Evolutionary conservation across 345 rosid genomes (phyloP).

Genomic region (Alliaria petiolata): DNA sequence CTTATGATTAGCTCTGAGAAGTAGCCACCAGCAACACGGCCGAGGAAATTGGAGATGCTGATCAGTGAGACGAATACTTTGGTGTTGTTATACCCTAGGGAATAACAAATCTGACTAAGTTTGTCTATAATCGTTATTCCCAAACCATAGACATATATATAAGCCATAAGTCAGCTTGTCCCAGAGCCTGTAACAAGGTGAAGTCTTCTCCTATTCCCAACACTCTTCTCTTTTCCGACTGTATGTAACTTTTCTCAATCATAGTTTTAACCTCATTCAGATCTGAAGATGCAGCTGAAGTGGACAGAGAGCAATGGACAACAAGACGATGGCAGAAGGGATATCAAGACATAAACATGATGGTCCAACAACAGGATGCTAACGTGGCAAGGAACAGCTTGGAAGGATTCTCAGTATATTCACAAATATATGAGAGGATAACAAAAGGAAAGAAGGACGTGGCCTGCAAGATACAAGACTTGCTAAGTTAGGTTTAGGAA

Average conservation of each 20-base stretch:
- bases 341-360: too few species aligned
- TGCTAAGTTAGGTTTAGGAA: too few species aligned
- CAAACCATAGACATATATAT: conserved; percentile 58
- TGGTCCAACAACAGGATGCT: too few species aligned
- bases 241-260: conserved; percentile 63
- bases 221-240: conserved; percentile 47
- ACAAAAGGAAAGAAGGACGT: too few species aligned
- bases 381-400: too few species aligned
- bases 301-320: too few species aligned
- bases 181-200: conserved; percentile 65
- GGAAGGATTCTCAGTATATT: too few species aligned
- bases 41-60: conserved; percentile 87
- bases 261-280: conserved; percentile 32
- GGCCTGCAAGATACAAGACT: too few species aligned
- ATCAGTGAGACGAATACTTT: conserved; percentile 72
- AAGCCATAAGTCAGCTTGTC: conserved; percentile 59
- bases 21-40: conserved; percentile 91
- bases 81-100: conserved; percentile 56
- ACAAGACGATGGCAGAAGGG: too few species aligned
- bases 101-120: conserved; percentile 72
- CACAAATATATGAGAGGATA: too few species aligned
- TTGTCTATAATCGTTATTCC: conserved; percentile 83
- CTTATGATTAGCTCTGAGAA: conserved; percentile 76
- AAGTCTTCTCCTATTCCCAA: conserved; percentile 80
- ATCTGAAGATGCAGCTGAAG: too few species aligned